Percentiles rank a stretch among this genome's conserved stretches.
Conservation (phyloP, 1,284 basidiomycete species). For the Ustilago trichophora region DNA sequence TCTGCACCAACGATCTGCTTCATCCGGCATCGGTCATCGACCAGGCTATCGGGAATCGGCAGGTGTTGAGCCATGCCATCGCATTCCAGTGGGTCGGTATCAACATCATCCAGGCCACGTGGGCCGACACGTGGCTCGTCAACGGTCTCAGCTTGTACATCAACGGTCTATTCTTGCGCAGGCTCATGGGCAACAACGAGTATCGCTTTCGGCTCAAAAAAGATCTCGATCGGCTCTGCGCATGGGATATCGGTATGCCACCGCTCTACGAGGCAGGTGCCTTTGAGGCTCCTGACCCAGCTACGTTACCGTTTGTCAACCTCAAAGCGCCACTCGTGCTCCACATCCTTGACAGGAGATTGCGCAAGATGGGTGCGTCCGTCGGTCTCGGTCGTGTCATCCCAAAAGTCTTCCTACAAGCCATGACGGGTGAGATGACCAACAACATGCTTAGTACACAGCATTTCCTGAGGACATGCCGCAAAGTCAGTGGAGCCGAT, state of each 20-base stretch:
- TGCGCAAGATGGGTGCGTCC: conserved; percentile 94
- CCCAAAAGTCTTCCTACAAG: conserved; percentile 92
- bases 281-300: conserved; percentile 73
- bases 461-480: conserved; percentile 87
- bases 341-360: conserved; percentile 90
- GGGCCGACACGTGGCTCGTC: conserved; percentile 94
- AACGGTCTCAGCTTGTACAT: conserved; percentile 92
- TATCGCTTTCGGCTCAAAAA: conserved; percentile 94
- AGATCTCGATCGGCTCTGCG: conserved; percentile 92
- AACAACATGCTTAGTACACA: conserved; percentile 85
- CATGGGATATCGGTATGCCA: conserved; percentile 86
- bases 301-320: conserved; percentile 77
- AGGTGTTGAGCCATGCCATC: conserved; percentile 79
- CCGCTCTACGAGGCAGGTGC: conserved; percentile 89
- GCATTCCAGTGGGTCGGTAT: conserved; percentile 97
- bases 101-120: conserved; percentile 93
- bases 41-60: conserved; percentile 89
- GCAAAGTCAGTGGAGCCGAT: conserved; percentile 84
- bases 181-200: conserved; percentile 93
- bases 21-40: conserved; percentile 91
- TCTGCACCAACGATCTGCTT: conserved; percentile 83
- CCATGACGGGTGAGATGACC: conserved; percentile 86
- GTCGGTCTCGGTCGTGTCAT: conserved; percentile 92
- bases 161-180: conserved; percentile 85
- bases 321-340: conserved; percentile 93